phyloP scores from a whole-genome alignment of 148 eudicot genomes.

The Rhododendron ferrugineum region DNA sequence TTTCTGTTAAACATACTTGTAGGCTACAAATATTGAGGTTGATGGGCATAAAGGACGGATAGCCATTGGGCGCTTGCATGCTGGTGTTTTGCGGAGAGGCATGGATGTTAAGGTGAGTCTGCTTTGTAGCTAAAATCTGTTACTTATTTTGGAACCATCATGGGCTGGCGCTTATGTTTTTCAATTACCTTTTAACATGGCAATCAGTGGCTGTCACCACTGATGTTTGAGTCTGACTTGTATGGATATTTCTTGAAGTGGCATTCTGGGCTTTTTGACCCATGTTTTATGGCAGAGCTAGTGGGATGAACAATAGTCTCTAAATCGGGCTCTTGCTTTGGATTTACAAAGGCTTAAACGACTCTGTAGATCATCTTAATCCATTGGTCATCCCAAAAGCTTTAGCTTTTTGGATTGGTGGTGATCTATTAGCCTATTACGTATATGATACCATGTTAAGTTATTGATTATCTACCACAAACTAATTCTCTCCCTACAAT shows the following conservation, averaged over 20 bases:
- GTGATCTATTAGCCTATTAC: background rate
- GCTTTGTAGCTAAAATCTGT: background rate
- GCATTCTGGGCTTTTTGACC: background rate
- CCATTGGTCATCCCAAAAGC: background rate
- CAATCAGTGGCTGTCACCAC: background rate
- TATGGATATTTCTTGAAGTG: background rate
- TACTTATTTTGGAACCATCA: background rate
- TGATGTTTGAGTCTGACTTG: background rate
- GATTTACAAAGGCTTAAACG: background rate
- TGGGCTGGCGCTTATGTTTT: background rate
- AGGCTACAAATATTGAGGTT: conserved; percentile 88
- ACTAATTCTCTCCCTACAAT: background rate
- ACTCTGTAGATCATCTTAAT: background rate
- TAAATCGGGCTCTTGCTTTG: background rate
- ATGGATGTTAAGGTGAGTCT: conserved; percentile 71
- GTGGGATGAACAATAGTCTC: background rate
- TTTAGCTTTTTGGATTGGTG: background rate
- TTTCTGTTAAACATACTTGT: conserved; percentile 12
- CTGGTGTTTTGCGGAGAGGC: conserved; percentile 78
- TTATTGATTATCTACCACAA: background rate
- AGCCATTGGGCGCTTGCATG: conserved; percentile 95
- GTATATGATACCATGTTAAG: background rate
- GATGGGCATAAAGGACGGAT: conserved; percentile 97
- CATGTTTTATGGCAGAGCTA: background rate
- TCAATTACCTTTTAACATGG: background rate